A percentile compares a stretch with the other conserved stretches of the same genome.
Conservation (phyloP, 1,284 basidiomycete genomes). For the Anthracocystis panici-leucophaei region DNA sequence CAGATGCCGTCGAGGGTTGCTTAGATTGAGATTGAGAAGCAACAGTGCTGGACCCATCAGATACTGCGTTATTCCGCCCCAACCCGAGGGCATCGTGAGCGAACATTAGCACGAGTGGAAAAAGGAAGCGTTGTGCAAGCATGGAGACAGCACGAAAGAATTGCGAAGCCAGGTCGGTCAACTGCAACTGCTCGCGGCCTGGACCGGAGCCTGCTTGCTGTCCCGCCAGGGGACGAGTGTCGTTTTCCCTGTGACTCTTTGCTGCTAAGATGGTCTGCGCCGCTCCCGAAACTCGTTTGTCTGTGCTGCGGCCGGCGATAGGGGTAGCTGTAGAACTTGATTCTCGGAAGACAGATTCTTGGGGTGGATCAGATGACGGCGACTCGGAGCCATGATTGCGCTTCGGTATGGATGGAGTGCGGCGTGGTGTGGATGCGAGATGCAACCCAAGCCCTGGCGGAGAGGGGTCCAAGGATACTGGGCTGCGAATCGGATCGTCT, state of each 20-base stretch:
- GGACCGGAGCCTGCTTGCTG: background rate
- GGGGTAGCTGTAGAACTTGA: background rate
- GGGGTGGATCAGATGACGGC: background rate
- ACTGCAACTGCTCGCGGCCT: background rate
- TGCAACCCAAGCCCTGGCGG: conserved; percentile 2
- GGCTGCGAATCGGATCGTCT: background rate
- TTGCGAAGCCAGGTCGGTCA: background rate
- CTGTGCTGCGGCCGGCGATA: background rate
- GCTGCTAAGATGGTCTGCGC: background rate
- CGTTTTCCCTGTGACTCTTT: background rate
- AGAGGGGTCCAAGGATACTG: background rate
- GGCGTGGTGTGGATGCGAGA: background rate
- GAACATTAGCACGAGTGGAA: conserved; percentile 13
- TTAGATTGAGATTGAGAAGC: too few species aligned
- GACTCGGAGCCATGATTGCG: background rate
- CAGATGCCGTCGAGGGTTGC: background rate
- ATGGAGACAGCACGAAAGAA: conserved; percentile 4
- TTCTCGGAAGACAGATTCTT: background rate
- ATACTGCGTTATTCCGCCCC: background rate
- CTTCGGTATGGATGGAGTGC: background rate
- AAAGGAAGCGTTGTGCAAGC: conserved; percentile 8
- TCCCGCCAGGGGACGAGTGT: background rate
- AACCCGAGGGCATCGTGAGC: conserved; percentile 9
- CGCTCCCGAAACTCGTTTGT: background rate
- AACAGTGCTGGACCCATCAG: background rate